Evolutionary conservation across 768 basidiomycete genomes (phyloP).

Genomic region (Dacryopinax primogenitus): DNA sequence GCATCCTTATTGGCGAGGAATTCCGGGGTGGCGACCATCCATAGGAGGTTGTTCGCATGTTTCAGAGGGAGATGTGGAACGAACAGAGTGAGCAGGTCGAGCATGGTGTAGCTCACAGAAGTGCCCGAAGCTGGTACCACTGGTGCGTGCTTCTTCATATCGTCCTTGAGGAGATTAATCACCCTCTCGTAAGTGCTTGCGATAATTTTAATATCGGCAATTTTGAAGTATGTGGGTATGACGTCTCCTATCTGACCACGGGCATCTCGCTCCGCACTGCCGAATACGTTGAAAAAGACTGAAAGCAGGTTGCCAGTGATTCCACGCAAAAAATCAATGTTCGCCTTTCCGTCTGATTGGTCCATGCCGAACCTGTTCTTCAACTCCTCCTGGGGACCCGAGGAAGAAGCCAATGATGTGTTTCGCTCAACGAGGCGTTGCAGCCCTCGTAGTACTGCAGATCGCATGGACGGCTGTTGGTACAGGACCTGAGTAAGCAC

Average conservation of each 20-base stretch:
- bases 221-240: constrained; percentile 70
- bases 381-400: constrained; percentile 28
- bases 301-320: constrained; percentile 89
- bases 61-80: constrained; percentile 54
- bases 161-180: constrained; percentile 52
- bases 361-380: constrained; percentile 38
- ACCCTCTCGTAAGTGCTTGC: constrained; percentile 73
- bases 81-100: constrained; percentile 74
- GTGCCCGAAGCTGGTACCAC: constrained; percentile 21
- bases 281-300: constrained; percentile 94
- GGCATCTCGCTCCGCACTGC: constrained; percentile 60
- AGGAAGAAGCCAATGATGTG: constrained; percentile 37
- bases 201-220: constrained; percentile 64
- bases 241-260: constrained; percentile 75
- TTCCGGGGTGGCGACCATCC: constrained; percentile 49
- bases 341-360: constrained; percentile 46
- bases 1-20: constrained; percentile 69
- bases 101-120: constrained; percentile 26
- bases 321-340: constrained; percentile 55
- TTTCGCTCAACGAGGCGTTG: constrained; percentile 75
- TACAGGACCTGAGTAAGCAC: constrained; percentile 92
- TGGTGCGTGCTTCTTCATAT: constrained; percentile 33
- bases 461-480: constrained; percentile 69
- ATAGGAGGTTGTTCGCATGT: constrained; percentile 53
- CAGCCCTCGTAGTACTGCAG: constrained; percentile 68